These are phyloP conservation scores for Lactarius tabidus DNA, from an alignment of 768 basidiomycete genomes.

Conservation along the genomic window DNA sequence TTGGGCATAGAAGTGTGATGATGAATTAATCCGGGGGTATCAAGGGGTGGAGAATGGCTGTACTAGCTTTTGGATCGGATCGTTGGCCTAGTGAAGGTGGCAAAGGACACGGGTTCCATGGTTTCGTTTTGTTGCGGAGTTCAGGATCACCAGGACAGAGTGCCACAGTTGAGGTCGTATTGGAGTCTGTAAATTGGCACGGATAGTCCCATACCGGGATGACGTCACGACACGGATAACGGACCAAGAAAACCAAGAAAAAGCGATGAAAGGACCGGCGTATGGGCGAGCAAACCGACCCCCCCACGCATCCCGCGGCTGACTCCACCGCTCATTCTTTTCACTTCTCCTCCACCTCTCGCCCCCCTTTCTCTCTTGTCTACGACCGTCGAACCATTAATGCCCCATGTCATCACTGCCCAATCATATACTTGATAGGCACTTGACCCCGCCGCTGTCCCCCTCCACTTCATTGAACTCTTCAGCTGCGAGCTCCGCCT, in stretches of 20 bases:
- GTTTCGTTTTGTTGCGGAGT: neutral
- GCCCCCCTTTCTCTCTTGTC: neutral
- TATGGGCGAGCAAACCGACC: neutral
- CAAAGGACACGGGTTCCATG: neutral
- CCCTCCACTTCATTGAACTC: conserved; percentile 19
- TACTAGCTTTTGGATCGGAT: neutral
- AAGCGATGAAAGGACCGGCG: neutral
- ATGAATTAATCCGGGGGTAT: neutral
- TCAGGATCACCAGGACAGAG: conserved; percentile 1
- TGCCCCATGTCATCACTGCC: conserved; percentile 17
- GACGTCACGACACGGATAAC: conserved; percentile 15
- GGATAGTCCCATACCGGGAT: conserved; percentile 3
- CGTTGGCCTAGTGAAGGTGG: neutral
- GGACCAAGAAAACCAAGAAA: conserved; percentile 12
- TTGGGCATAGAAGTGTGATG: no score
- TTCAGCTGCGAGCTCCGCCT: conserved; percentile 13
- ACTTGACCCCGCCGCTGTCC: conserved; percentile 22
- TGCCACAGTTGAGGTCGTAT: conserved; percentile 2
- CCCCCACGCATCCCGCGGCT: conserved; percentile 19
- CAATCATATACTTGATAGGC: neutral
- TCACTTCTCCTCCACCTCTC: neutral
- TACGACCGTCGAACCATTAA: conserved; percentile 8
- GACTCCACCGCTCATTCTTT: neutral
- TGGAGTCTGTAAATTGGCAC: neutral
- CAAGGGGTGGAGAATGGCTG: neutral